Evolutionary conservation across 305 asterid genomes (phyloP).

Genomic region (Ajuga reptans): DNA sequence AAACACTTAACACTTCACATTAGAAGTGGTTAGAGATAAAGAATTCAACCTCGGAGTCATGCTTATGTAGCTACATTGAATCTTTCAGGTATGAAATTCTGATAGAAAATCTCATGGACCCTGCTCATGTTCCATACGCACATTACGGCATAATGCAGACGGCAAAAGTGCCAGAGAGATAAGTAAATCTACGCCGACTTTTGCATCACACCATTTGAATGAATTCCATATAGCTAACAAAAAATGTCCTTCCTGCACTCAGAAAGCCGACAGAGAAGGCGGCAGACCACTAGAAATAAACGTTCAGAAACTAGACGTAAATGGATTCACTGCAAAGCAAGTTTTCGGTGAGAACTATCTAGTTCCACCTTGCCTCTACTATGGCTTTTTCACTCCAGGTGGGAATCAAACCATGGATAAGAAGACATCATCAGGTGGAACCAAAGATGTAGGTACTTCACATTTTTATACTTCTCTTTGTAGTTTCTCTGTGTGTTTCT

Average conservation of each 20-base stretch:
- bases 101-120: constrained; percentile 91
- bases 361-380: constrained; percentile 65
- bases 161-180: constrained; percentile 59
- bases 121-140: constrained; percentile 85
- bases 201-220: background rate
- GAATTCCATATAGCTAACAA: constrained; percentile 33
- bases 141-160: constrained; percentile 66
- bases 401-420: constrained; percentile 28
- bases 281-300: constrained; percentile 67
- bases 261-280: constrained; percentile 92
- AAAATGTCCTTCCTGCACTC: constrained; percentile 46
- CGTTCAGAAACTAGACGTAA: constrained; percentile 40
- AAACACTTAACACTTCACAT: too few species aligned
- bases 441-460: constrained; percentile 36
- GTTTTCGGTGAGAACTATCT: constrained; percentile 39
- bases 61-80: constrained; percentile 8
- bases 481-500: background rate
- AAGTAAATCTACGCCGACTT: constrained; percentile 36
- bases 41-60: background rate
- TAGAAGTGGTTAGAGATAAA: background rate
- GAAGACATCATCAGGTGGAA: constrained; percentile 34
- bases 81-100: constrained; percentile 72
- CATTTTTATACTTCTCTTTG: background rate
- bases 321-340: constrained; percentile 52
- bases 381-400: constrained; percentile 41